A percentile compares a stretch with the other conserved stretches of the same genome.
Conservation (phyloP, 768 basidiomycete genomes). For the Leccinum fibrillosum region DNA sequence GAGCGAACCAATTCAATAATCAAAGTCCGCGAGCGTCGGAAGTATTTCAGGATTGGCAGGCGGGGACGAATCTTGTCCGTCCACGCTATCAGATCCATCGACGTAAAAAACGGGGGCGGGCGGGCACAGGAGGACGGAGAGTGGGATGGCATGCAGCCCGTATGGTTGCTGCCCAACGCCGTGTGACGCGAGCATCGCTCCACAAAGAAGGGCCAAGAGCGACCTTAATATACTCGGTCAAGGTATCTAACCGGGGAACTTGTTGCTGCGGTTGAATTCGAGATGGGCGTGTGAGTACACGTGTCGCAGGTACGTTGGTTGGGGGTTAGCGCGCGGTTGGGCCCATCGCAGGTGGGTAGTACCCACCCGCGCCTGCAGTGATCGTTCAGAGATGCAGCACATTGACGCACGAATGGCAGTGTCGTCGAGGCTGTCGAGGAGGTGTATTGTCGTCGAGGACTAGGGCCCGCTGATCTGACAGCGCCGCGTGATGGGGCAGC, state of each 20-base stretch:
- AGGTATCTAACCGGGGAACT: constrained; percentile 16
- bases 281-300: constrained; percentile 33
- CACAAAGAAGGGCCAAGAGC: constrained; percentile 11
- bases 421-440: not conserved
- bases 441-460: constrained; percentile 8
- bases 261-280: constrained; percentile 25
- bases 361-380: not conserved
- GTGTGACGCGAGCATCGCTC: constrained; percentile 9
- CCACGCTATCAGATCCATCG: constrained; percentile 1
- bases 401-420: not conserved
- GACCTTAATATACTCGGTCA: constrained; percentile 3
- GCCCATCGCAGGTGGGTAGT: not conserved
- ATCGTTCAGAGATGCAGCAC: not conserved
- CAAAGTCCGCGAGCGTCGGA: constrained; percentile 28
- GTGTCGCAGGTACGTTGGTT: constrained; percentile 24
- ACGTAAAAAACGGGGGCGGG: constrained; percentile 16
- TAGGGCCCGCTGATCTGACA: constrained; percentile 11
- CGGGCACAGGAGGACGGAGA: constrained; percentile 1
- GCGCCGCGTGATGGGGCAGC: constrained; percentile 25
- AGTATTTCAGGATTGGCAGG: constrained; percentile 15
- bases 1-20: constrained; percentile 7
- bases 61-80: constrained; percentile 6
- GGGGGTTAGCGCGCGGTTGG: constrained; percentile 29
- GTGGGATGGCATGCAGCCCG: not conserved
- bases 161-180: constrained; percentile 3